Conservation (phyloP, 2,329 filamentous ascomycete genomes). For the Juglanconis sp. region DNA sequence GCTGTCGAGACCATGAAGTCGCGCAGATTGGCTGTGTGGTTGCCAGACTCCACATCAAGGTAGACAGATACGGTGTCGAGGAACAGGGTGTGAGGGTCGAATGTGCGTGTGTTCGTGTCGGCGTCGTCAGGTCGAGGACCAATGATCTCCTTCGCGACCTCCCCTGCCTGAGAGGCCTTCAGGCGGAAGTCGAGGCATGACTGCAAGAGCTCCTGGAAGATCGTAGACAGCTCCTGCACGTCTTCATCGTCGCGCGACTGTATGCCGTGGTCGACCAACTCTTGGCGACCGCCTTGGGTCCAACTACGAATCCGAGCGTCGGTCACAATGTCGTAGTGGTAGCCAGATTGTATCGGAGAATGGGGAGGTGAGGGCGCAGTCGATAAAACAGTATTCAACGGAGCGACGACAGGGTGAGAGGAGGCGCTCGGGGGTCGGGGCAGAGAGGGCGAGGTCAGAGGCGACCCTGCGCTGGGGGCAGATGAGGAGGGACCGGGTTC, state of each 20-base stretch:
- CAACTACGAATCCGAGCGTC: slow-evolving; percentile 66
- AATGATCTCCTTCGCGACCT: slow-evolving; percentile 70
- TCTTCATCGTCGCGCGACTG: slow-evolving; percentile 67
- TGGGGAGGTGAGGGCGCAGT: slow-evolving; percentile 26
- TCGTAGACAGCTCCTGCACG: slow-evolving; percentile 61
- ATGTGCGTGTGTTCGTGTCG: slow-evolving; percentile 46
- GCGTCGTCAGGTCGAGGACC: slow-evolving; percentile 51
- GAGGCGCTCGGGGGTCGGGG: slow-evolving; percentile 36
- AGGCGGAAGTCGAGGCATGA: slow-evolving; percentile 70
- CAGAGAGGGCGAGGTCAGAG: slow-evolving; percentile 29
- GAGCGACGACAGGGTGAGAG: slow-evolving; percentile 28
- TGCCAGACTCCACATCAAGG: slow-evolving; percentile 63
- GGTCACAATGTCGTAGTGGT: slow-evolving; percentile 74
- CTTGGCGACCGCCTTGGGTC: slow-evolving; percentile 63
- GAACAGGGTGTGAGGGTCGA: slow-evolving; percentile 69
- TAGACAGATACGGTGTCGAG: slow-evolving; percentile 80
- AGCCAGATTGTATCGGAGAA: slow-evolving; percentile 43
- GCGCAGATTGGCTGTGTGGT: slow-evolving; percentile 51
- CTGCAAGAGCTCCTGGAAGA: slow-evolving; percentile 83
- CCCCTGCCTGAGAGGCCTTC: slow-evolving; percentile 65
- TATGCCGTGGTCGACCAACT: slow-evolving; percentile 62
- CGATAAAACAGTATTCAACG: slow-evolving; percentile 16
- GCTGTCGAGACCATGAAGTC: slow-evolving; percentile 69
- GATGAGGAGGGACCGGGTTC: slow-evolving; percentile 38
- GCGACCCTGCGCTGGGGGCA: slow-evolving; percentile 4